phyloP scores from a whole-genome alignment of 129 eudicot genomes.

The Arctium lappa region DNA sequence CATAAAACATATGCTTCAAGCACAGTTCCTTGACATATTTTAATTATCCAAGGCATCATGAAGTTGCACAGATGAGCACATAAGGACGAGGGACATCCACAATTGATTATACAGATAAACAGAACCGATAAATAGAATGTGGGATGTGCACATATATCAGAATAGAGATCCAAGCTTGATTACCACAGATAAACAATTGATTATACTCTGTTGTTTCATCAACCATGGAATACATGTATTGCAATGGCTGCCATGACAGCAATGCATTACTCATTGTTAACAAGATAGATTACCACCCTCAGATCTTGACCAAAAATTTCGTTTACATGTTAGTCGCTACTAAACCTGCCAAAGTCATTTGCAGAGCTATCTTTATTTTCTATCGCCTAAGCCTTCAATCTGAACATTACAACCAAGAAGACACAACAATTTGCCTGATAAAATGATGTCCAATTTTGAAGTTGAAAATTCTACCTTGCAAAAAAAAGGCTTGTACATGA shows the following conservation, averaged over 20 bases:
- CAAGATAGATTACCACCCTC: neutral
- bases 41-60: neutral
- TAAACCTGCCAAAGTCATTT: neutral
- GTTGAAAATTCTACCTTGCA: neutral
- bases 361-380: neutral
- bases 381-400: neutral
- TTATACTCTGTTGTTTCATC: too few relatives aligned
- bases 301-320: neutral
- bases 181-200: too few relatives aligned
- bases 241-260: neutral
- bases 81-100: neutral
- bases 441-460: neutral
- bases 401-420: neutral
- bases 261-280: neutral
- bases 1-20: neutral
- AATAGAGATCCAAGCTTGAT: neutral
- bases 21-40: neutral
- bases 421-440: neutral
- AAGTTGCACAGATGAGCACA: neutral
- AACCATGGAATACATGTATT: neutral
- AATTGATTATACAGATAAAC: neutral
- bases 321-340: neutral
- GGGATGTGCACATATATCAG: neutral
- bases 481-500: neutral
- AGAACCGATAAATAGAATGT: neutral